Conservation (phyloP, 805 yeast species). For the Hanseniaspora taiwanica region DNA sequence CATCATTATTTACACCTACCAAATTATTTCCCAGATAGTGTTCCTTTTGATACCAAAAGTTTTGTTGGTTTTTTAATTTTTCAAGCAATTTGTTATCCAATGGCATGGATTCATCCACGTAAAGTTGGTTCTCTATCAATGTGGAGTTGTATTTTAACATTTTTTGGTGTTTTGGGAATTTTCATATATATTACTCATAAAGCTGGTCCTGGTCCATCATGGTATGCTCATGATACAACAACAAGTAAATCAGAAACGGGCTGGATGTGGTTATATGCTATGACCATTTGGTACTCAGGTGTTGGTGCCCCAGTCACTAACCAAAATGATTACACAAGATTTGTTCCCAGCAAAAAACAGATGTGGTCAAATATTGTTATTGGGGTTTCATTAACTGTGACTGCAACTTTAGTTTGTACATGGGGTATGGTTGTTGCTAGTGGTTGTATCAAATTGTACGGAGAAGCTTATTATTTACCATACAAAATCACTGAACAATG, state of each 20-base stretch:
- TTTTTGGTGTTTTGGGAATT: conserved; percentile 21
- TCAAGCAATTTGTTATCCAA: conserved; percentile 22
- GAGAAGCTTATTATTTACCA: conserved; percentile 27
- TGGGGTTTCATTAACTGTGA: conserved; percentile 8
- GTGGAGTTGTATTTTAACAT: conserved; percentile 15
- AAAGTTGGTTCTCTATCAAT: conserved; percentile 17
- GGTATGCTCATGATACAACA: conserved; percentile 15
- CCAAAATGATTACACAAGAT: conserved; percentile 30
- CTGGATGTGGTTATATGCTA: conserved; percentile 30
- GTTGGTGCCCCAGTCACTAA: conserved; percentile 28
- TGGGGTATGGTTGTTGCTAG: conserved; percentile 28
- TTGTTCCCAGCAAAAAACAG: conserved; percentile 17
- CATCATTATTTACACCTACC: conserved; percentile 15
- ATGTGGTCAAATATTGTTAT: conserved; percentile 1
- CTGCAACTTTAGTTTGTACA: conserved; percentile 28
- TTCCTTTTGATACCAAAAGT: conserved; percentile 27
- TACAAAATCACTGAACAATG: conserved; percentile 27
- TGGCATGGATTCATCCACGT: conserved; percentile 21
- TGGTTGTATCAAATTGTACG: conserved; percentile 23
- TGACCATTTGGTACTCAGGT: conserved; percentile 29
- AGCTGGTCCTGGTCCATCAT: conserved; percentile 25
- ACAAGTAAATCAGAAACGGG: conserved; percentile 12
- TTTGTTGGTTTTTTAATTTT: conserved; percentile 29
- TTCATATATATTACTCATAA: conserved; percentile 18
- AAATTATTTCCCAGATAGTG: conserved; percentile 17